Evolutionary conservation across 345 rosid genomes (phyloP).

Genomic region (Nephelium lappaceum): DNA sequence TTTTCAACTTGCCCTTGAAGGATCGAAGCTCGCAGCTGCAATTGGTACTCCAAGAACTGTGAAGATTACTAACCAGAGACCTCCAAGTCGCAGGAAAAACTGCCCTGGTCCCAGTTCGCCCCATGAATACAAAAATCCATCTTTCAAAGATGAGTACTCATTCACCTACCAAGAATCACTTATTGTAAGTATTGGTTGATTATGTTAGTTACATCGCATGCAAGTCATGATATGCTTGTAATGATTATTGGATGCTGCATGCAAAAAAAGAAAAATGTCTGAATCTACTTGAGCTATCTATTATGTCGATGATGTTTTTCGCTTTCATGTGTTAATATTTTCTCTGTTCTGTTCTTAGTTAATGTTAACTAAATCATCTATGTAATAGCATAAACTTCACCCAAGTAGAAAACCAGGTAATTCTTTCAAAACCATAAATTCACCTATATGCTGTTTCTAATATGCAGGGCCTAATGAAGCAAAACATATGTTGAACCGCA

Average conservation of each 20-base stretch:
- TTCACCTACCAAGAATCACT: conserved; percentile 58
- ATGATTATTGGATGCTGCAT: background rate
- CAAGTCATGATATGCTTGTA: background rate
- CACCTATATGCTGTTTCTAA: background rate
- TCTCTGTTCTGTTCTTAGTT: background rate
- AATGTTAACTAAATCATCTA: background rate
- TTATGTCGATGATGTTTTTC: background rate
- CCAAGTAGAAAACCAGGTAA: background rate
- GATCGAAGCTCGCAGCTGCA: conserved; percentile 95
- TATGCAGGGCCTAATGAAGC: background rate
- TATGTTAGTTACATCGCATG: background rate
- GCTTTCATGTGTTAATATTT: background rate
- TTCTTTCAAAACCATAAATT: background rate
- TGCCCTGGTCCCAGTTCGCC: conserved; percentile 71
- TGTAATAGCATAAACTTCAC: background rate
- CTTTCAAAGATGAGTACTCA: conserved; percentile 85
- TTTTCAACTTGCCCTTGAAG: conserved; percentile 62
- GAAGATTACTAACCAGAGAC: conserved; percentile 82
- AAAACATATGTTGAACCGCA: background rate
- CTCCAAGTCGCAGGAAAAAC: conserved; percentile 81
- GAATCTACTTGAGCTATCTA: background rate
- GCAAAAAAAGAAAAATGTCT: background rate
- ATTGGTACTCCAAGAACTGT: conserved; percentile 84
- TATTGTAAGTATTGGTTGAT: conserved; percentile 18
- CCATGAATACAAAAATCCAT: conserved; percentile 84